Percentiles rank a stretch among this genome's conserved stretches.
phyloP scores from a whole-genome alignment of 345 rosid genomes.

The Noccaea caerulescens region DNA sequence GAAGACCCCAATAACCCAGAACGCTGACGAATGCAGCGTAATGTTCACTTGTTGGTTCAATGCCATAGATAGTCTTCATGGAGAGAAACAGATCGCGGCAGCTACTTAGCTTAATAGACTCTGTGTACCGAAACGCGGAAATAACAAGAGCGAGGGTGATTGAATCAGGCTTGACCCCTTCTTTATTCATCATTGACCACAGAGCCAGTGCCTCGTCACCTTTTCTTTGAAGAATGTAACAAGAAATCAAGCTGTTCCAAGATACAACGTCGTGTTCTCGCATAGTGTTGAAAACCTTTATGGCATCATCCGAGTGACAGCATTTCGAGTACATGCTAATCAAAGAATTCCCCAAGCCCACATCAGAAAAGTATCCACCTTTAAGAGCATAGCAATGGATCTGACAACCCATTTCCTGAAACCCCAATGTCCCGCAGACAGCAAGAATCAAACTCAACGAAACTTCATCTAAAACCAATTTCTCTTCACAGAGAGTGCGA shows the following conservation, averaged over 20 bases:
- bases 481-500: slow-evolving; percentile 49
- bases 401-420: slow-evolving; percentile 68
- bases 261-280: slow-evolving; percentile 59
- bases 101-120: slow-evolving; percentile 53
- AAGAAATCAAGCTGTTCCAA: slow-evolving; percentile 78
- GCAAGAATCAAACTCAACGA: slow-evolving; percentile 58
- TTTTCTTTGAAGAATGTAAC: slow-evolving; percentile 67
- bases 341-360: slow-evolving; percentile 67
- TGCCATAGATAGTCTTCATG: slow-evolving; percentile 50
- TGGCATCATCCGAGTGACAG: slow-evolving; percentile 51
- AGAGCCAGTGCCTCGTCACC: slow-evolving; percentile 64
- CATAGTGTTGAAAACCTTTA: slow-evolving; percentile 57
- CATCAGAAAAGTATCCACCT: slow-evolving; percentile 54
- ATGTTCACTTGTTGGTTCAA: slow-evolving; percentile 72
- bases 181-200: slow-evolving; percentile 62
- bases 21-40: slow-evolving; percentile 65
- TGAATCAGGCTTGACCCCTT: slow-evolving; percentile 54
- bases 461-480: slow-evolving; percentile 61
- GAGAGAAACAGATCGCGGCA: slow-evolving; percentile 64
- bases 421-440: slow-evolving; percentile 78
- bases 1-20: slow-evolving; percentile 75
- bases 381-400: slow-evolving; percentile 67
- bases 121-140: slow-evolving; percentile 61
- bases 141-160: slow-evolving; percentile 58
- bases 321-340: slow-evolving; percentile 81